Evolutionary conservation across 306 rosid species (phyloP).

Genomic region (Calophaca sinica): DNA sequence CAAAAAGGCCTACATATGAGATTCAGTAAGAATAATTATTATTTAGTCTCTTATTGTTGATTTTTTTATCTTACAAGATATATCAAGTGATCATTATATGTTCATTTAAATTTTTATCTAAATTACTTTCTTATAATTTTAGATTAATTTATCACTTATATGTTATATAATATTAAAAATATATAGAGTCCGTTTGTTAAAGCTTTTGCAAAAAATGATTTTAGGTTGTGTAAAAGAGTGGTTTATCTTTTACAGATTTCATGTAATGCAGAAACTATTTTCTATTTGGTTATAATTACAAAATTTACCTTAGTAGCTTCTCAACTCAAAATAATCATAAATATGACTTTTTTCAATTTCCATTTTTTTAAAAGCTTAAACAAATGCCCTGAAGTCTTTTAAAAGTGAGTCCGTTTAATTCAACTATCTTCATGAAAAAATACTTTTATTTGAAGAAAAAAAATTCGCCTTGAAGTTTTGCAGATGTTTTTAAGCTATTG

Average conservation of each 20-base stretch:
- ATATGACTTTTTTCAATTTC: background rate
- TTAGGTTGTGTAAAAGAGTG: background rate
- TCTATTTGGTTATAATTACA: background rate
- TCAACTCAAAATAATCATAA: background rate
- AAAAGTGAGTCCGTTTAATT: background rate
- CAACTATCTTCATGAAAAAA: background rate
- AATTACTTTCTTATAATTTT: background rate
- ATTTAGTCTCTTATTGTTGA: background rate
- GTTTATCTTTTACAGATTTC: background rate
- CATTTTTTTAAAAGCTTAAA: background rate
- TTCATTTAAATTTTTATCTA: conserved; percentile 1
- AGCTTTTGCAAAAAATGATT: background rate
- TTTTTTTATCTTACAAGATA: background rate
- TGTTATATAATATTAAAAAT: background rate
- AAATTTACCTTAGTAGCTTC: background rate
- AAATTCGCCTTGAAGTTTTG: too few relatives aligned
- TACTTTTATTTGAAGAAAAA: too few relatives aligned
- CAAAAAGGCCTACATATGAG: background rate
- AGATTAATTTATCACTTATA: background rate
- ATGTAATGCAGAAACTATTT: background rate
- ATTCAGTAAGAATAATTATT: background rate
- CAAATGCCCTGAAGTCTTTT: background rate
- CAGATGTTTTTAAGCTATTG: too few relatives aligned
- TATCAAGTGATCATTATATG: background rate
- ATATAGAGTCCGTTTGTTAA: background rate